Evolutionary conservation across 768 basidiomycete genomes (phyloP).

Genomic region (Trametes cinnabarina): DNA sequence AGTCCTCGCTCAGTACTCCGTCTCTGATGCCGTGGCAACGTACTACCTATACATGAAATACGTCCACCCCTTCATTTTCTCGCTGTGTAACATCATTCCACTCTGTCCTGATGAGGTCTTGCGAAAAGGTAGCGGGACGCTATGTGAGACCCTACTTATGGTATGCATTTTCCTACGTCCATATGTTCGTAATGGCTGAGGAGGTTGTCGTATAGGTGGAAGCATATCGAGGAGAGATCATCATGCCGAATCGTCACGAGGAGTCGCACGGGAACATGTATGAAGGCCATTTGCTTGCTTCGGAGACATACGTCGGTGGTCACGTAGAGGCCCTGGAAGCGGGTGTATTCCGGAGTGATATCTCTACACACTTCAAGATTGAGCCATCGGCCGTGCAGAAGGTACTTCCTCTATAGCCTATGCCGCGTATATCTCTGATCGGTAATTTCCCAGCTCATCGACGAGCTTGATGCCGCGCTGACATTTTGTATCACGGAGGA

Average conservation of each 20-base stretch:
- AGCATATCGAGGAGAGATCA: slow-evolving; percentile 86
- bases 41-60: slow-evolving; percentile 99
- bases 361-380: slow-evolving; percentile 92
- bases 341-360: slow-evolving; percentile 96
- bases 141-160: slow-evolving; percentile 98
- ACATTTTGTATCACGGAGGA: slow-evolving; percentile 88
- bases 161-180: slow-evolving; percentile 44
- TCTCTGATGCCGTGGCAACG: slow-evolving; percentile 99
- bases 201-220: slow-evolving; percentile 65
- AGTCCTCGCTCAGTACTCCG: slow-evolving; percentile 92
- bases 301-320: slow-evolving; percentile 98
- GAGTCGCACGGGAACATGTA: slow-evolving; percentile 90
- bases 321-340: slow-evolving; percentile 99
- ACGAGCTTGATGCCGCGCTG: slow-evolving; percentile 90
- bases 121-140: slow-evolving; percentile 92
- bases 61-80: slow-evolving; percentile 99
- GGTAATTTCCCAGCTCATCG: slow-evolving; percentile 63
- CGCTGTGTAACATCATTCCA: slow-evolving; percentile 98
- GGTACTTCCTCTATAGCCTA: slow-evolving; percentile 39
- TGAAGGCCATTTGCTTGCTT: slow-evolving; percentile 93
- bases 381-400: slow-evolving; percentile 83
- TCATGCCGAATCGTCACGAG: slow-evolving; percentile 98
- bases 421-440: neutral
- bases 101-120: slow-evolving; percentile 95
- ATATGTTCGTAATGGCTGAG: neutral